phyloP scores from a whole-genome alignment of 2,329 filamentous ascomycete species.

The Microdochium bolleyi region DNA sequence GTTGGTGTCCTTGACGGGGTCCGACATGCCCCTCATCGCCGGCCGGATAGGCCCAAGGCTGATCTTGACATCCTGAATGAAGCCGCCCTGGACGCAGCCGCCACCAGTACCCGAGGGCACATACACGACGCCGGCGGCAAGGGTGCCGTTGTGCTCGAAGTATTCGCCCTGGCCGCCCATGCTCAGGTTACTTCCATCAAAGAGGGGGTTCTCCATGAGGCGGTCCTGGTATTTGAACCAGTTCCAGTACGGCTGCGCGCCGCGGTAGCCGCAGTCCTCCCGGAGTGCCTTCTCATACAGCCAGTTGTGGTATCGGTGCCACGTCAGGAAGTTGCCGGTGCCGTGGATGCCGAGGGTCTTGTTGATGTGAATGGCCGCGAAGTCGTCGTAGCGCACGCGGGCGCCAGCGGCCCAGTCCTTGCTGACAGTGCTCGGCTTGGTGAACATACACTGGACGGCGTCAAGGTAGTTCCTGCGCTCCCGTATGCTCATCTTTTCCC shows the following conservation, averaged over 20 bases:
- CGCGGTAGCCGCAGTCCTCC: slow-evolving; percentile 13
- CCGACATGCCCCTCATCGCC: neutral
- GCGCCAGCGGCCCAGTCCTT: slow-evolving; percentile 9
- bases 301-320: slow-evolving; percentile 13
- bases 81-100: slow-evolving; percentile 23
- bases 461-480: slow-evolving; percentile 14
- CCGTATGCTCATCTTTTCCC: neutral
- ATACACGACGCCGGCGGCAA: slow-evolving; percentile 14
- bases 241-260: slow-evolving; percentile 23
- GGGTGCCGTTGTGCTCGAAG: slow-evolving; percentile 14
- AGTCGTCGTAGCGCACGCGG: slow-evolving; percentile 16
- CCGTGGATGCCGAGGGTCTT: slow-evolving; percentile 11
- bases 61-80: slow-evolving; percentile 11
- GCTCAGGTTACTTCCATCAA: slow-evolving; percentile 28
- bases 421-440: slow-evolving; percentile 4
- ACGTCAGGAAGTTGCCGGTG: slow-evolving; percentile 14
- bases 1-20: neutral
- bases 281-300: slow-evolving; percentile 12
- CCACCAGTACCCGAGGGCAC: slow-evolving; percentile 24
- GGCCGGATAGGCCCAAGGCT: neutral
- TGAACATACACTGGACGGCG: slow-evolving; percentile 14
- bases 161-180: slow-evolving; percentile 28
- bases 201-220: slow-evolving; percentile 24
- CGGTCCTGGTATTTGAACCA: slow-evolving; percentile 21
- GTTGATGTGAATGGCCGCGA: slow-evolving; percentile 15